Evolutionary conservation across 2,329 filamentous ascomycete genomes (phyloP), one percentile per base, ranked within the genome.

Genomic region (Fusarium nygamai): DNA sequence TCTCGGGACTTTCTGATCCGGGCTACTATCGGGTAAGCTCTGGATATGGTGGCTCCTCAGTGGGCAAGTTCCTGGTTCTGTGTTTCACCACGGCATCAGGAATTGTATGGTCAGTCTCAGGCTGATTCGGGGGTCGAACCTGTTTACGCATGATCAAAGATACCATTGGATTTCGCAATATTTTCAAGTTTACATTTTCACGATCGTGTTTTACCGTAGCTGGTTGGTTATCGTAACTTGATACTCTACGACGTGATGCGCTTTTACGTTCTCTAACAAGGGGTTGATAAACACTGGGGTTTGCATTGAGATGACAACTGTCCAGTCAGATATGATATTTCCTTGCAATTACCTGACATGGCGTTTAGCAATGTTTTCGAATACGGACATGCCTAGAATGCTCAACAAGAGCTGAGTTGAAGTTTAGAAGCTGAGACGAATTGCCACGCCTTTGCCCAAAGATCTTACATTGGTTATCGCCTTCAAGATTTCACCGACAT

Each of bases 1-100:
- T 48, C 56, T 59, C 57, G 67, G 63, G 34, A 60, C 31, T 56
- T 47, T 72, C 43, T 50, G 65, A 72, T 63, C 72, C 64, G 64
- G 56, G 36, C 56, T 62, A 57, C 34, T 72, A 71, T 64, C 71
- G 57, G 67, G 51, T 63, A 71, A 67, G 72, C 53, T 62, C 48
- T 46, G 59, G 66, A 41, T 59, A 63, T 36, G 47, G 43, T 27
- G 58, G 57, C 71, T 74, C 67, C 60, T 62, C 38, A 72, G 19
- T 74, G 67, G 67, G 48, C 50, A 31, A 61, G 59, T 51, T 65
- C 59, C 47, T 61, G 63, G 60, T 54, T 41, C 24, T 38, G 50
- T 62, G 72, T 74, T 74, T 74, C 72, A 74, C 72, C 67, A 74
- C 56, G 54, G 71, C 71, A 57, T 69, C 71, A 74, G 72, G 72